Evolutionary conservation across 345 rosid genomes (phyloP).

Genomic region (Camelina hispida): DNA sequence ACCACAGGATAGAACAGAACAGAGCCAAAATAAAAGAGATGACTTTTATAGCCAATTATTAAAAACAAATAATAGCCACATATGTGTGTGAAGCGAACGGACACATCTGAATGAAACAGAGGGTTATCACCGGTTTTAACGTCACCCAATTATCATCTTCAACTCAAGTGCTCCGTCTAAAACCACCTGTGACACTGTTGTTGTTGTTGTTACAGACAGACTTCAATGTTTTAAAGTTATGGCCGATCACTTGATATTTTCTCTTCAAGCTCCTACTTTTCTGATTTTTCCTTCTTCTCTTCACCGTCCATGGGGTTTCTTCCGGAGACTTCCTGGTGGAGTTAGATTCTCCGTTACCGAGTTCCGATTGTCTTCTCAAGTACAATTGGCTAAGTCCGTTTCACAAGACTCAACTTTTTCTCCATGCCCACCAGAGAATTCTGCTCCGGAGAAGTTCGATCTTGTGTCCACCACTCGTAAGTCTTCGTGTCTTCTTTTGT

Average conservation of each 20-base stretch:
- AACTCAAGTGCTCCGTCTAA: slow-evolving; percentile 16
- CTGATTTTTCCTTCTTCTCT: slow-evolving; percentile 28
- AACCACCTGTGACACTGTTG: slow-evolving; percentile 22
- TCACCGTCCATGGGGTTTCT: slow-evolving; percentile 27
- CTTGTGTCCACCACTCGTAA: slow-evolving; percentile 55
- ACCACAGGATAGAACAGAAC: slow-evolving; percentile 10
- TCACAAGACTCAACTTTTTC: slow-evolving; percentile 36
- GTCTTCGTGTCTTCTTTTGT: not conserved
- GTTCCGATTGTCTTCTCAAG: slow-evolving; percentile 13
- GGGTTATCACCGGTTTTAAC: slow-evolving; percentile 28
- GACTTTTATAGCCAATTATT: slow-evolving; percentile 1
- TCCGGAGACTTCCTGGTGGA: slow-evolving; percentile 14
- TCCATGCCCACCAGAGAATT: not conserved
- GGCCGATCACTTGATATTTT: slow-evolving; percentile 40
- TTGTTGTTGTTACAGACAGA: not conserved
- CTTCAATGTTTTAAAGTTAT: slow-evolving; percentile 31
- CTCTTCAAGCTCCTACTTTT: slow-evolving; percentile 40
- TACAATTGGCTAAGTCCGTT: slow-evolving; percentile 26
- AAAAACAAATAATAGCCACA: slow-evolving; percentile 27
- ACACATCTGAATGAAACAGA: slow-evolving; percentile 22
- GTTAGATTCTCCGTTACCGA: slow-evolving; percentile 33
- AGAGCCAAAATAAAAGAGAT: not conserved
- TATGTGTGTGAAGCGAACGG: not conserved
- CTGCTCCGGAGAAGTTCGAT: slow-evolving; percentile 39
- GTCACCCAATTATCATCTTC: slow-evolving; percentile 30